Percentiles rank a stretch among this genome's conserved stretches.
phyloP scores from a whole-genome alignment of 306 rosid species.

The Delonix regia region DNA sequence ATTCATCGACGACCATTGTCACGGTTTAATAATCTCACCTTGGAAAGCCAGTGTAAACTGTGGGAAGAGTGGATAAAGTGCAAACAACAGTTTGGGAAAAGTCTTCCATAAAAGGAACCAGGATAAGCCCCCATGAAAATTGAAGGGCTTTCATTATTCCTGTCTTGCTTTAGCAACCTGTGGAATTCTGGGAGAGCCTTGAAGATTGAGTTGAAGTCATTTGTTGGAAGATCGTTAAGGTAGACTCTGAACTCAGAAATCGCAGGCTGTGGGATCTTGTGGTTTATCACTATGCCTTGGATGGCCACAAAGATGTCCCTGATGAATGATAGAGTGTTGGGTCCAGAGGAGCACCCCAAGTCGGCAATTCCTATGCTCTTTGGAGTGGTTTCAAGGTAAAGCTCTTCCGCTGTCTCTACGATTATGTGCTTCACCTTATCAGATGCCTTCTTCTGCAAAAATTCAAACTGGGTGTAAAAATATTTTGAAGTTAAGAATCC shows the following conservation, averaged over 20 bases:
- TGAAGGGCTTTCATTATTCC: slow-evolving; percentile 48
- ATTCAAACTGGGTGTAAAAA: background rate
- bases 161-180: slow-evolving; percentile 47
- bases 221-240: slow-evolving; percentile 92
- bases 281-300: slow-evolving; percentile 41
- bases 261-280: slow-evolving; percentile 45
- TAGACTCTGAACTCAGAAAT: slow-evolving; percentile 68
- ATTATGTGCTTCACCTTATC: slow-evolving; percentile 85
- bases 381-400: slow-evolving; percentile 63
- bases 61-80: slow-evolving; percentile 86
- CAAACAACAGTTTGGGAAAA: slow-evolving; percentile 73
- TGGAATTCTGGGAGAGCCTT: slow-evolving; percentile 84
- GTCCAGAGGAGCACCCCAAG: slow-evolving; percentile 93
- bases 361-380: slow-evolving; percentile 85
- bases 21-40: slow-evolving; percentile 51
- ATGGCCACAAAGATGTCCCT: slow-evolving; percentile 74
- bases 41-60: slow-evolving; percentile 93
- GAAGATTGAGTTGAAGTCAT: slow-evolving; percentile 95
- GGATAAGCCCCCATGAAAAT: slow-evolving; percentile 90
- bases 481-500: background rate
- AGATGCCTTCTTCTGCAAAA: slow-evolving; percentile 69
- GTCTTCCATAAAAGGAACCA: slow-evolving; percentile 88
- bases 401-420: slow-evolving; percentile 61
- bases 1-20: too few species aligned
- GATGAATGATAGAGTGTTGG: slow-evolving; percentile 75